phyloP scores from a whole-genome alignment of 2,329 filamentous ascomycete genomes.

The Fusarium nelsonii region DNA sequence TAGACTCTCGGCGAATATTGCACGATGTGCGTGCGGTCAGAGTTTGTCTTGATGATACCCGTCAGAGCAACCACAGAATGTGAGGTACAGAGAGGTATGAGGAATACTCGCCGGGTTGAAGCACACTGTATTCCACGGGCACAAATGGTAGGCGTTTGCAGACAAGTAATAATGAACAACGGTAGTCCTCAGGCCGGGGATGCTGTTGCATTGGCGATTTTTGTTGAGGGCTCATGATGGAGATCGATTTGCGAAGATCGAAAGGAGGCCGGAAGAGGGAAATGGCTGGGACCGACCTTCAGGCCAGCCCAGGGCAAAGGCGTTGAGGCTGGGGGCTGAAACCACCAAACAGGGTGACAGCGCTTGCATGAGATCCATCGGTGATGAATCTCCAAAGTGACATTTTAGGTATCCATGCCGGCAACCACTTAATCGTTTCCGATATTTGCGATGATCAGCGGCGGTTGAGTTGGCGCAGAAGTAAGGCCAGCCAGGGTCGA shows the following conservation, averaged over 20 bases:
- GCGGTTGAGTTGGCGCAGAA: slow-evolving; percentile 33
- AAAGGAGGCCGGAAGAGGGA: slow-evolving; percentile 15
- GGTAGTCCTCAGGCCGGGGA: not conserved
- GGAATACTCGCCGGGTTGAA: not conserved
- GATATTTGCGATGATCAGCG: slow-evolving; percentile 42
- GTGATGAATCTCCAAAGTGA: slow-evolving; percentile 38
- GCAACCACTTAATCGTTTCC: slow-evolving; percentile 41
- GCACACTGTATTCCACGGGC: not conserved
- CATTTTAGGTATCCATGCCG: slow-evolving; percentile 36
- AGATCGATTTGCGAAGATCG: slow-evolving; percentile 46
- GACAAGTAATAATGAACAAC: slow-evolving; percentile 1
- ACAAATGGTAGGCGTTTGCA: not conserved
- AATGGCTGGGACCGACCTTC: slow-evolving; percentile 15
- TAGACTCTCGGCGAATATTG: slow-evolving; percentile 36
- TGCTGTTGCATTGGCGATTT: slow-evolving; percentile 9
- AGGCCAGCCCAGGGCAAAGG: not conserved
- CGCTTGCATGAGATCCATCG: slow-evolving; percentile 44
- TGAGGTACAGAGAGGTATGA: not conserved
- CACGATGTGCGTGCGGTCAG: slow-evolving; percentile 3
- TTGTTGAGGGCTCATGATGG: slow-evolving; percentile 21
- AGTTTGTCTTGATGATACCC: not conserved
- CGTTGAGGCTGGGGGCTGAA: slow-evolving; percentile 14
- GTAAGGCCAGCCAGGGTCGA: slow-evolving; percentile 33
- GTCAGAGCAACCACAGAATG: slow-evolving; percentile 6
- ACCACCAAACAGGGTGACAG: slow-evolving; percentile 23